Evolutionary conservation across 495 filamentous ascomycete genomes (phyloP).

Genomic region (Jackrogersella multiformis): DNA sequence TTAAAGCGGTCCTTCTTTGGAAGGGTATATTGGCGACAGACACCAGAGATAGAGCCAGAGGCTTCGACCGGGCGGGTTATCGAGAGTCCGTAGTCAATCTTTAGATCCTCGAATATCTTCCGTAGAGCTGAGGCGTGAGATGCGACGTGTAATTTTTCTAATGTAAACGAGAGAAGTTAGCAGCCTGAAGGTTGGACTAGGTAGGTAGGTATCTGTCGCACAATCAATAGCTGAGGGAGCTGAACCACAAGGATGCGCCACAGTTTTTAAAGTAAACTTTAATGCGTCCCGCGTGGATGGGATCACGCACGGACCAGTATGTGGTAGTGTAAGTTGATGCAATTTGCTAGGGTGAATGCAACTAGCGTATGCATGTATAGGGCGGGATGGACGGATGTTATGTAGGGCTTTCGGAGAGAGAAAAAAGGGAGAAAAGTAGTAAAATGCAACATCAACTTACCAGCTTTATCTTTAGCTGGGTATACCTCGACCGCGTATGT

Average conservation of each 20-base stretch:
- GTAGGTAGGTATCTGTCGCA: too few relatives aligned
- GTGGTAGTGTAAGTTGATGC: not conserved
- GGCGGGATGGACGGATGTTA: too few relatives aligned
- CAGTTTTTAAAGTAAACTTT: not conserved
- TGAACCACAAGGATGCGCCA: slow-evolving; percentile 21
- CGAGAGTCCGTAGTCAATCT: slow-evolving; percentile 17
- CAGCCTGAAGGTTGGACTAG: slow-evolving; percentile 10
- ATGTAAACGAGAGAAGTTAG: slow-evolving; percentile 10
- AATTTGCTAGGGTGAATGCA: not conserved
- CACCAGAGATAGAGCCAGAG: slow-evolving; percentile 30
- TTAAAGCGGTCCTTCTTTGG: slow-evolving; percentile 30
- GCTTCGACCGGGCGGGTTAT: slow-evolving; percentile 5
- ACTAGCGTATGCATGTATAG: not conserved
- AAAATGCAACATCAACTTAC: slow-evolving; percentile 26
- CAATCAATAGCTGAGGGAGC: slow-evolving; percentile 2
- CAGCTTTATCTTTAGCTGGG: slow-evolving; percentile 16
- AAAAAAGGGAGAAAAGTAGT: not conserved
- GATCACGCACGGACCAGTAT: not conserved
- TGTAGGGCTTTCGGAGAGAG: not conserved
- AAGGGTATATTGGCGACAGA: slow-evolving; percentile 39
- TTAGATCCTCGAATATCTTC: slow-evolving; percentile 11
- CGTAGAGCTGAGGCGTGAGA: slow-evolving; percentile 28
- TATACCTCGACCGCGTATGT: slow-evolving; percentile 34
- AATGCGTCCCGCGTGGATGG: not conserved
- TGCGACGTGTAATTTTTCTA: slow-evolving; percentile 20